A percentile compares a stretch with the other conserved stretches of the same genome.
Conservation (phyloP, 805 yeast genomes). For the Candida parachauliodes region DNA sequence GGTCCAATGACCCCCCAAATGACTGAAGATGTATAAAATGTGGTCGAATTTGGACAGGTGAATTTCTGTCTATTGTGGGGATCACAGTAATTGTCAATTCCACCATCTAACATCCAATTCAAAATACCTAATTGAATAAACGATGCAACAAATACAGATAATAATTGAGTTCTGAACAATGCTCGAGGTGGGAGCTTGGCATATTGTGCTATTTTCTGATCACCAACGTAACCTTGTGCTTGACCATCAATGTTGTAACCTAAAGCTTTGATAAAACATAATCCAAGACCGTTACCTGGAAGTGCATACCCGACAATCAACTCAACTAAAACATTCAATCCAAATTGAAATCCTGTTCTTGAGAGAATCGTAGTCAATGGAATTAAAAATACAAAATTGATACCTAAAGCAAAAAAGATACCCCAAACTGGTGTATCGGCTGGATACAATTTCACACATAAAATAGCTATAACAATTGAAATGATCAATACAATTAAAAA, state of each 20-base stretch:
- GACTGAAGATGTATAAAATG: constrained; percentile 44
- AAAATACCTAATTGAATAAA: constrained; percentile 21
- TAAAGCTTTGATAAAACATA: constrained; percentile 19
- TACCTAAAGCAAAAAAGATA: constrained; percentile 48
- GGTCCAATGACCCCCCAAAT: constrained; percentile 56
- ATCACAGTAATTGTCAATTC: constrained; percentile 18
- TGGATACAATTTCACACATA: constrained; percentile 29
- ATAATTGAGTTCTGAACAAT: constrained; percentile 29
- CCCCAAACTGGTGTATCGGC: constrained; percentile 60
- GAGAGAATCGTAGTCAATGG: constrained; percentile 49
- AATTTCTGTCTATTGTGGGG: constrained; percentile 20
- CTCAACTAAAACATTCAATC: constrained; percentile 52
- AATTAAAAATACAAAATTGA: constrained; percentile 48
- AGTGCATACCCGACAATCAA: constrained; percentile 38
- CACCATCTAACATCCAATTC: constrained; percentile 15
- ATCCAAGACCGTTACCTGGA: constrained; percentile 23
- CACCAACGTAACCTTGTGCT: constrained; percentile 27
- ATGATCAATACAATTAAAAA: constrained; percentile 21
- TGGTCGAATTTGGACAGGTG: constrained; percentile 22
- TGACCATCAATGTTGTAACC: constrained; percentile 29
- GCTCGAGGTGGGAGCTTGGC: constrained; percentile 40
- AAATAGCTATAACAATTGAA: constrained; percentile 28
- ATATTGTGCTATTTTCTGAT: constrained; percentile 34
- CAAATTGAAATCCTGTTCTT: constrained; percentile 46
- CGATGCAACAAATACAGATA: constrained; percentile 18